Evolutionary conservation across 345 rosid genomes (phyloP).

Genomic region (Alliaria petiolata): DNA sequence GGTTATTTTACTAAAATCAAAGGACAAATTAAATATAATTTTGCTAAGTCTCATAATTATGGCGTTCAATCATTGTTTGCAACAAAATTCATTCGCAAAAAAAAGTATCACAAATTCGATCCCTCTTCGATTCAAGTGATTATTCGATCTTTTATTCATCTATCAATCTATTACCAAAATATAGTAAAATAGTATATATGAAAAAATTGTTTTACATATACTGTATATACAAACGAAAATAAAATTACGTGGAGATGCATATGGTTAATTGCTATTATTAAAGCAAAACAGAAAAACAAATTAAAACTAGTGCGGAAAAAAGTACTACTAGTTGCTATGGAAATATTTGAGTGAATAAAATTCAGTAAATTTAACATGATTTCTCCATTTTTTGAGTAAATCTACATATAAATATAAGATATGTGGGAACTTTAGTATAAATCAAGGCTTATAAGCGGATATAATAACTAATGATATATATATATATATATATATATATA

Average conservation of each 20-base stretch:
- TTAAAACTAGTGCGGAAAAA: neutral
- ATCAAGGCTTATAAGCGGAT: neutral
- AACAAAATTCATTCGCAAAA: no score
- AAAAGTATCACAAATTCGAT: slow-evolving; percentile 24
- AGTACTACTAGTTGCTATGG: no score
- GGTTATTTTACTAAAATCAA: no score
- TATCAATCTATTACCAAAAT: no score
- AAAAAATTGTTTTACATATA: neutral
- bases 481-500: no score
- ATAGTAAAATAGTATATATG: no score
- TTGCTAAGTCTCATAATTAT: no score
- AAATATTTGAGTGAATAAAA: neutral
- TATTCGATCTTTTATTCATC: slow-evolving; percentile 1
- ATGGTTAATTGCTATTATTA: neutral
- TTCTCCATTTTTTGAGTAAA: neutral
- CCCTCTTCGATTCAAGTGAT: slow-evolving; percentile 72
- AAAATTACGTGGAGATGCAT: neutral
- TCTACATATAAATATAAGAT: no score
- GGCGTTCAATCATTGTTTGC: no score
- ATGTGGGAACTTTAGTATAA: neutral
- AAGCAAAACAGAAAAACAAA: no score
- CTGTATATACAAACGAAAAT: neutral
- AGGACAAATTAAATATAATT: no score
- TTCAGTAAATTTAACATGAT: neutral
- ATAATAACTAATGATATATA: neutral